Evolutionary conservation across 305 asterid species (phyloP).

Genomic region (Striga hermonthica): DNA sequence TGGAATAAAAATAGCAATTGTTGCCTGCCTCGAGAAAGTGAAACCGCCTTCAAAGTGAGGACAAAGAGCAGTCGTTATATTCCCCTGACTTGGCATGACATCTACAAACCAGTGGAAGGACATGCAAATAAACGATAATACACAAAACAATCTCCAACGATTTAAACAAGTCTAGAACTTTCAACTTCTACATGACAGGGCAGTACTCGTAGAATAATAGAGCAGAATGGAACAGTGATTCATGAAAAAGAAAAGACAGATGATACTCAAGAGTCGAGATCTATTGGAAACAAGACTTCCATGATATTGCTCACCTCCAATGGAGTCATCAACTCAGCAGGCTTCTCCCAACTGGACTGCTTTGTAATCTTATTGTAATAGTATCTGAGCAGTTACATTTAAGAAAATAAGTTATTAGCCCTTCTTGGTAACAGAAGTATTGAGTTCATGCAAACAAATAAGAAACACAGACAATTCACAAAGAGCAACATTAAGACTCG

Average conservation of each 20-base stretch:
- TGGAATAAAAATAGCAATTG: slow-evolving; percentile 54
- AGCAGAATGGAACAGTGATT: slow-evolving; percentile 36
- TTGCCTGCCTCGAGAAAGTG: slow-evolving; percentile 86
- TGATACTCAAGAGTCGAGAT: slow-evolving; percentile 26
- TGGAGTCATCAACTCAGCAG: slow-evolving; percentile 89
- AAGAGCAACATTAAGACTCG: slow-evolving; percentile 22
- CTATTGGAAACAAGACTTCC: slow-evolving; percentile 29
- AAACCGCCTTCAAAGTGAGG: slow-evolving; percentile 82
- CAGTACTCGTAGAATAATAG: slow-evolving; percentile 34
- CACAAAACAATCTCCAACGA: slow-evolving; percentile 41
- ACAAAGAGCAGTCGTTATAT: slow-evolving; percentile 70
- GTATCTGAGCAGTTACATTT: slow-evolving; percentile 50
- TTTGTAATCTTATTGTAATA: slow-evolving; percentile 85
- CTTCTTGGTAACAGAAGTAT: slow-evolving; percentile 17
- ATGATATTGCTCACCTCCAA: slow-evolving; percentile 71
- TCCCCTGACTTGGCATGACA: slow-evolving; percentile 86
- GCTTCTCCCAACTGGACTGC: slow-evolving; percentile 99
- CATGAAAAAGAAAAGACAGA: slow-evolving; percentile 26
- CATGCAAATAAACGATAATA: slow-evolving; percentile 81
- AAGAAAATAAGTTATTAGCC: slow-evolving; percentile 20
- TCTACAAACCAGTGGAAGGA: slow-evolving; percentile 85
- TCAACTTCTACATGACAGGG: slow-evolving; percentile 42
- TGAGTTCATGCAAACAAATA: slow-evolving; percentile 12
- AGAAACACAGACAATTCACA: slow-evolving; percentile 11
- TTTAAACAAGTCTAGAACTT: slow-evolving; percentile 41